Conservation (phyloP, 305 asterid genomes). For the Coffea humblotiana region DNA sequence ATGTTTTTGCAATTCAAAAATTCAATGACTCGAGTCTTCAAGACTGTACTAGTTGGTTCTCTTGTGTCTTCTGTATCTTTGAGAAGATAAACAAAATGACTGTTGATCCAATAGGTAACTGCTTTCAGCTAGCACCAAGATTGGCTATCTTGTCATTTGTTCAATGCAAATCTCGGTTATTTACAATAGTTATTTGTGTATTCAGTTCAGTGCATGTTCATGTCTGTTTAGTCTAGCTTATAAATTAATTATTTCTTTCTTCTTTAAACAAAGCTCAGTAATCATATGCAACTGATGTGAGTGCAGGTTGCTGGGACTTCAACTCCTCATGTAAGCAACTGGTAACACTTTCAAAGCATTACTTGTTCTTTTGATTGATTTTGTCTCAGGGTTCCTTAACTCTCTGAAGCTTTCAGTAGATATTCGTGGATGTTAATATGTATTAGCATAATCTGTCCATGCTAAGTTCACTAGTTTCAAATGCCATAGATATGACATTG, state of each 20-base stretch:
- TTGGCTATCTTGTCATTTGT: neutral
- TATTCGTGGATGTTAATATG: neutral
- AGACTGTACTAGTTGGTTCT: neutral
- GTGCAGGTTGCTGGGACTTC: conserved; percentile 89
- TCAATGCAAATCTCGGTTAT: neutral
- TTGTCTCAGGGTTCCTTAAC: neutral
- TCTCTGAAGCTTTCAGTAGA: neutral
- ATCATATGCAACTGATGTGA: conserved; percentile 4
- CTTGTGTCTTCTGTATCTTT: neutral
- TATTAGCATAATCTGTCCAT: too few species aligned
- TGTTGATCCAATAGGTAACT: neutral
- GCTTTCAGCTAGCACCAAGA: neutral
- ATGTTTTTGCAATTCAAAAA: neutral
- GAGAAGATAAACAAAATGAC: neutral
- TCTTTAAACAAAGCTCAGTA: neutral
- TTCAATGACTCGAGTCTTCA: neutral
- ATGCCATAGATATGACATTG: too few species aligned
- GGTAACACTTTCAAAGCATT: conserved; percentile 40
- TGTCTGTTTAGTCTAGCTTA: neutral
- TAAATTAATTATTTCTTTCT: neutral
- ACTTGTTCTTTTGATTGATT: too few species aligned
- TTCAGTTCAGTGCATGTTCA: neutral
- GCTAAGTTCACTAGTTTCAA: too few species aligned
- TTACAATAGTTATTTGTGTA: neutral
- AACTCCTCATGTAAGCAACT: conserved; percentile 65